phyloP scores from a whole-genome alignment of 768 basidiomycete species.

The Lanmaoa pseudosensibilis region DNA sequence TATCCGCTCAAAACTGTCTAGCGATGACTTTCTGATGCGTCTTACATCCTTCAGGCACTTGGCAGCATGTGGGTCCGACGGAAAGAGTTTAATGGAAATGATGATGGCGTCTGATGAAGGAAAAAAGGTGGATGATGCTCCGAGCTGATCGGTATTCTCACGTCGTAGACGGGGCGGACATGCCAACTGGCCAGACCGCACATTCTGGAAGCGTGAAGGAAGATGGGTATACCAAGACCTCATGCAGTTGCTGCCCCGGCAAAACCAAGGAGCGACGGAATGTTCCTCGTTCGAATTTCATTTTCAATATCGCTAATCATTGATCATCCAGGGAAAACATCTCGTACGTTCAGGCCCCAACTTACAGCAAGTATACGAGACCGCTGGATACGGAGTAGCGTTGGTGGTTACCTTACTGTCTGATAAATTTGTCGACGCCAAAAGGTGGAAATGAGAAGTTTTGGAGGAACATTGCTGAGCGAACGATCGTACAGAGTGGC shows the following conservation, averaged over 20 bases:
- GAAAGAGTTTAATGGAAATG: neutral
- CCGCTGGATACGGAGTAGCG: slow-evolving; percentile 1
- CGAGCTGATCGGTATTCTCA: slow-evolving; percentile 10
- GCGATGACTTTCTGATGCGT: neutral
- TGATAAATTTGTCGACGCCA: too few species aligned
- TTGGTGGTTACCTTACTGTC: neutral
- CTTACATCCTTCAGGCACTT: neutral
- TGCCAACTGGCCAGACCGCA: neutral
- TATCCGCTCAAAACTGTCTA: neutral
- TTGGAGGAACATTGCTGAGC: neutral
- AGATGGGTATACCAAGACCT: neutral
- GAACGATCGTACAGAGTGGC: neutral
- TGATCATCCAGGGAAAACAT: neutral
- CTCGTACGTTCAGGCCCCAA: too few species aligned
- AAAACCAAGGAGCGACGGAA: neutral
- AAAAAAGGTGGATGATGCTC: neutral
- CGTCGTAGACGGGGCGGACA: neutral
- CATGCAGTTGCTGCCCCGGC: neutral
- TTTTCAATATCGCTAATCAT: too few species aligned
- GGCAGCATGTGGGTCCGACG: neutral
- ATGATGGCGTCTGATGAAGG: neutral
- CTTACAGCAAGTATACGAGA: neutral
- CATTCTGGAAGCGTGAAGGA: neutral
- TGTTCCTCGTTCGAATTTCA: neutral
- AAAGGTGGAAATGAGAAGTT: neutral